Evolutionary conservation across 352 stramenopile genomes (phyloP).

Genomic region (Phytopythium aichiense): DNA sequence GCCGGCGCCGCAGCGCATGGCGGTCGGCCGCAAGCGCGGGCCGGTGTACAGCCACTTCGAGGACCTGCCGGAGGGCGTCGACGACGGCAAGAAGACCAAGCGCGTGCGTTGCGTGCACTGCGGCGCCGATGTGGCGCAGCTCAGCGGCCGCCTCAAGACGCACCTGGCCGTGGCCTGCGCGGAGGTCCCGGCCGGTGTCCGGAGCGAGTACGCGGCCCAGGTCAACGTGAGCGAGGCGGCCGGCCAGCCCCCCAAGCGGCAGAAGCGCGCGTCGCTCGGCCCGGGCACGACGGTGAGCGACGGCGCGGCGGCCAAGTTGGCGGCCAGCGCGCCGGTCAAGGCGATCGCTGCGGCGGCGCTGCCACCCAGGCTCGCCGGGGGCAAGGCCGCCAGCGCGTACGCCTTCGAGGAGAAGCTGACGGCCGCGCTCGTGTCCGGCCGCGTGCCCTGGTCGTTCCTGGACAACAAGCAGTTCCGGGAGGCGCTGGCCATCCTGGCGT

Average conservation of each 20-base stretch:
- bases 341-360: neutral
- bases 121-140: slow-evolving; percentile 17
- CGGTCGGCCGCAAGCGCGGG: slow-evolving; percentile 24
- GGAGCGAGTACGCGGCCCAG: slow-evolving; percentile 11
- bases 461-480: slow-evolving; percentile 25
- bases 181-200: slow-evolving; percentile 14
- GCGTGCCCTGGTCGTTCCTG: slow-evolving; percentile 20
- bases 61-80: slow-evolving; percentile 14
- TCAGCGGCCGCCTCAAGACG: slow-evolving; percentile 27
- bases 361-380: neutral
- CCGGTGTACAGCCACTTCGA: slow-evolving; percentile 33
- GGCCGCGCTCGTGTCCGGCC: slow-evolving; percentile 18
- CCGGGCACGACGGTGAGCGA: neutral
- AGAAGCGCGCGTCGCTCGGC: slow-evolving; percentile 1
- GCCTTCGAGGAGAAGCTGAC: slow-evolving; percentile 29
- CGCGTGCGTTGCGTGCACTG: slow-evolving; percentile 32
- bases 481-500: slow-evolving; percentile 17
- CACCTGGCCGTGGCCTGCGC: slow-evolving; percentile 20
- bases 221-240: neutral
- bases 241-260: neutral
- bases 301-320: neutral
- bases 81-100: slow-evolving; percentile 10
- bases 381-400: neutral
- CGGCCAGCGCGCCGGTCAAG: neutral
- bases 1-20: slow-evolving; percentile 8